These are phyloP conservation scores for Ramichloridium luteum DNA, from an alignment of 2,329 filamentous ascomycete genomes.

Conservation along the genomic window DNA sequence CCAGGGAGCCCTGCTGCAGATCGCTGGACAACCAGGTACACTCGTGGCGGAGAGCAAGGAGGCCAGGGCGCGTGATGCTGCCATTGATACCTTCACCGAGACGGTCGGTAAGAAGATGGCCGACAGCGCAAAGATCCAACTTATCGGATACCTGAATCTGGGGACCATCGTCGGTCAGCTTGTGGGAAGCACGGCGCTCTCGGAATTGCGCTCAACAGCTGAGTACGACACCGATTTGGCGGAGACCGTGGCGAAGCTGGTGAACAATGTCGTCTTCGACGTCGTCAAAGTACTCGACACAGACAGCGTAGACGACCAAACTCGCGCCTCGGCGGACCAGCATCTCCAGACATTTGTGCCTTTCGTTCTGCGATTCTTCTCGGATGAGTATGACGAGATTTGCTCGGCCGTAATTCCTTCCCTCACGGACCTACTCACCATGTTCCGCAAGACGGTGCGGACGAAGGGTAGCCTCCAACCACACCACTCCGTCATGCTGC, in stretches of 20 bases:
- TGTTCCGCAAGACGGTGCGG: constrained; percentile 68
- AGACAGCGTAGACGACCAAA: constrained; percentile 47
- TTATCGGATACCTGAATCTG: constrained; percentile 84
- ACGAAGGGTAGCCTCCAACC: constrained; percentile 50
- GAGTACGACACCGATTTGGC: constrained; percentile 92
- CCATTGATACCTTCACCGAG: constrained; percentile 89
- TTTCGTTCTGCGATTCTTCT: constrained; percentile 83
- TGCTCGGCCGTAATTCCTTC: constrained; percentile 92
- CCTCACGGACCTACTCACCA: constrained; percentile 81
- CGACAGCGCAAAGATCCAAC: constrained; percentile 78
- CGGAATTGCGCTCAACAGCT: constrained; percentile 65
- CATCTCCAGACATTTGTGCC: constrained; percentile 75
- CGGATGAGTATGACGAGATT: constrained; percentile 95
- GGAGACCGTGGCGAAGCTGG: constrained; percentile 86
- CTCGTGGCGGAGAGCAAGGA: constrained; percentile 42
- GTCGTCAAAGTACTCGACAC: constrained; percentile 78
- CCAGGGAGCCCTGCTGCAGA: constrained; percentile 70
- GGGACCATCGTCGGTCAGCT: constrained; percentile 76
- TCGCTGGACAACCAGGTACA: constrained; percentile 61
- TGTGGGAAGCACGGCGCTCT: constrained; percentile 67
- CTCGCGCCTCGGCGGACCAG: constrained; percentile 63
- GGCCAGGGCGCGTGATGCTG: constrained; percentile 76
- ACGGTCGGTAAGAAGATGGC: constrained; percentile 98
- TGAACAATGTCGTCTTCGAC: constrained; percentile 80
- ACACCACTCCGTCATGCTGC: constrained; percentile 69